Conservation (phyloP, 805 yeast species). For the Middelhovenomyces tepae region DNA sequence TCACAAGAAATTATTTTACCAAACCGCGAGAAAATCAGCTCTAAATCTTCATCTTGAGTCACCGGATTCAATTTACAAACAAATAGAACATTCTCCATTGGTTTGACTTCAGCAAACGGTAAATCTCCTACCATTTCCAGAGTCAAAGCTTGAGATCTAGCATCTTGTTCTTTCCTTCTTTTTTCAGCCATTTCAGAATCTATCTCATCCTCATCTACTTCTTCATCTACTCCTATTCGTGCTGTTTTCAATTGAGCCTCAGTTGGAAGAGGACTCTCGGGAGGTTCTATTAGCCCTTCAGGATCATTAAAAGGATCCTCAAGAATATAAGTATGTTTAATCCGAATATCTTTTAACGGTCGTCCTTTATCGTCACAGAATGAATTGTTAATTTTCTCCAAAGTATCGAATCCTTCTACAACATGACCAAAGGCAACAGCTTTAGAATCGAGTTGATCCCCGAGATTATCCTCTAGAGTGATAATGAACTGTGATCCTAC, state of each 20-base stretch:
- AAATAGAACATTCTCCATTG: constrained; percentile 53
- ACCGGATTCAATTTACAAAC: constrained; percentile 56
- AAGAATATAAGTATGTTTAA: constrained; percentile 41
- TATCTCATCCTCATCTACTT: constrained; percentile 16
- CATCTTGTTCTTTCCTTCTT: constrained; percentile 26
- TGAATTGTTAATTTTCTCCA: constrained; percentile 37
- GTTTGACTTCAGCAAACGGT: constrained; percentile 48
- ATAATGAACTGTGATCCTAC: constrained; percentile 33
- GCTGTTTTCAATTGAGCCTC: constrained; percentile 28
- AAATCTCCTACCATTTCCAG: constrained; percentile 58
- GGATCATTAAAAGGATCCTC: constrained; percentile 47
- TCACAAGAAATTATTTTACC: constrained; percentile 47
- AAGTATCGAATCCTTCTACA: constrained; percentile 38
- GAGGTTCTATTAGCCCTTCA: constrained; percentile 19
- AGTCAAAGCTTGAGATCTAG: constrained; percentile 49
- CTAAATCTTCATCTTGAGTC: constrained; percentile 49
- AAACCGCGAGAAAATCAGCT: constrained; percentile 50
- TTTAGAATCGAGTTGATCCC: constrained; percentile 20
- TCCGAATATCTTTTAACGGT: constrained; percentile 43
- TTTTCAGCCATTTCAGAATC: constrained; percentile 25
- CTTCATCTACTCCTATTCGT: constrained; percentile 22
- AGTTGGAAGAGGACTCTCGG: constrained; percentile 32
- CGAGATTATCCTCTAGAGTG: constrained; percentile 27
- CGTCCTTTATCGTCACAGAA: constrained; percentile 32
- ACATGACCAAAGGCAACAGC: constrained; percentile 39